These are phyloP conservation scores for Circinella minor DNA, from an alignment of 371 early-diverging fungal species.

Conservation along the genomic window DNA sequence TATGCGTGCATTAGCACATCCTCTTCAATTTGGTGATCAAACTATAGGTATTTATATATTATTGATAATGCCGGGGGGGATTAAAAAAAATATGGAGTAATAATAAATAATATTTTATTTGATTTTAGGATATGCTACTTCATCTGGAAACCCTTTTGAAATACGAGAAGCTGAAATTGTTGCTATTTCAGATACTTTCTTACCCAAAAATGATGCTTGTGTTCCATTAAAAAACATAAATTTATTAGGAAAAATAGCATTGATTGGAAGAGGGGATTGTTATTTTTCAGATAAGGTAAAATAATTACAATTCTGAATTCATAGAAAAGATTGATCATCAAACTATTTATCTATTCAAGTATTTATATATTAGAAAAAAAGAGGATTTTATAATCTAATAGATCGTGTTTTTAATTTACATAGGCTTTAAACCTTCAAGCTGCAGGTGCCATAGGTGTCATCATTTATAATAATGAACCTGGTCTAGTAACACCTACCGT, in stretches of 20 bases:
- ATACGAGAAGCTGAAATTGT: constrained; percentile 20
- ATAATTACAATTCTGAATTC: no score
- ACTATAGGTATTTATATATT: constrained; percentile 21
- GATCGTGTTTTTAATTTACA: no score
- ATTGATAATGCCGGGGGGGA: no score
- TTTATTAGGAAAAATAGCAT: constrained; percentile 57
- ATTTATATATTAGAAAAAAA: no score
- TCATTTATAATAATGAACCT: constrained; percentile 52
- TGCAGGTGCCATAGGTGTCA: constrained; percentile 68
- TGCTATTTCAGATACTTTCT: constrained; percentile 25
- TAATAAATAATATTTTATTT: not conserved
- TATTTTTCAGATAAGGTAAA: constrained; percentile 43
- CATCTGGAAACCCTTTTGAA: constrained; percentile 26
- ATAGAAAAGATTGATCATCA: no score
- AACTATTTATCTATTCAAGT: no score
- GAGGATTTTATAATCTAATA: no score
- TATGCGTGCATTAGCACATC: constrained; percentile 32
- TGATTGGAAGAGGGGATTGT: constrained; percentile 69
- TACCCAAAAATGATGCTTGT: constrained; percentile 53
- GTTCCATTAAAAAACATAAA: constrained; percentile 21
- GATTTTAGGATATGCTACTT: constrained; percentile 34
- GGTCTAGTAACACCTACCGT: constrained; percentile 41
- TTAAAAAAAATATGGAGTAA: not conserved
- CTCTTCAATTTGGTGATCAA: constrained; percentile 22
- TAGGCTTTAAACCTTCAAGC: constrained; percentile 52